Base-by-base conservation (phyloP, 179 eudicot species). In the Nepenthes alata region DNA sequence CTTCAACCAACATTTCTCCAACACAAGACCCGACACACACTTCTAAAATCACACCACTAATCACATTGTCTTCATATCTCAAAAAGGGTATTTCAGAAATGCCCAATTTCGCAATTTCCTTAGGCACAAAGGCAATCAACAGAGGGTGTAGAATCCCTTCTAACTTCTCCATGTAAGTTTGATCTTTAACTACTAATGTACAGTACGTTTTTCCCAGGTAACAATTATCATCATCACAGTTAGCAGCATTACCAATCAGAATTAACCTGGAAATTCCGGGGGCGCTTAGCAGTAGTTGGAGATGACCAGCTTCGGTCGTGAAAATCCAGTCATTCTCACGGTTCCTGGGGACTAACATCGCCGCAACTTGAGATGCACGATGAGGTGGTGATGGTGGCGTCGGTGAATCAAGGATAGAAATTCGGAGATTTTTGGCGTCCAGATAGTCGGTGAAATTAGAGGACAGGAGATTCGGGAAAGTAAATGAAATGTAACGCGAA, bases 251-350 rank as follows among this genome's bases (percentile, higher is more conserved):
- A 2, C 88, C 88, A 34, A 93, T 60, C 47, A 93, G 71, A 61
- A 89, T 76, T 57, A 89, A 70, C 75, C 96, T 88, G 35, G 85
- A 85, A 63, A 79, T 60, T 8, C 74, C 62, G 44, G 81, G 73
- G 53, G 55, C 71, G 60, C 65, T 60, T 53, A 59, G 66, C 25
- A 93, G 67, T 62, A 89, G 83, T 68, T 85, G 95, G 53, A 75
- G 77, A 62, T 86, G 96, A 63, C 95, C 96, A 62, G 80, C n/a
- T 38, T 71, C 66, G 15, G 98, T 93, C 64, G 83, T 58, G 76
- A 86, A 93, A 70, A 74, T 80, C 98, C 96, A 89, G 78, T 89
- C 96, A 15, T 73, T 63, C 65, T 89, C 93, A 34, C 89, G 88
- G 78, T 70, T 50, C 5, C 55, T 58, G 1, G 96, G 96, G 59